Base-by-base conservation (phyloP, 2,329 filamentous ascomycete genomes). In the Claviceps capensis region DNA sequence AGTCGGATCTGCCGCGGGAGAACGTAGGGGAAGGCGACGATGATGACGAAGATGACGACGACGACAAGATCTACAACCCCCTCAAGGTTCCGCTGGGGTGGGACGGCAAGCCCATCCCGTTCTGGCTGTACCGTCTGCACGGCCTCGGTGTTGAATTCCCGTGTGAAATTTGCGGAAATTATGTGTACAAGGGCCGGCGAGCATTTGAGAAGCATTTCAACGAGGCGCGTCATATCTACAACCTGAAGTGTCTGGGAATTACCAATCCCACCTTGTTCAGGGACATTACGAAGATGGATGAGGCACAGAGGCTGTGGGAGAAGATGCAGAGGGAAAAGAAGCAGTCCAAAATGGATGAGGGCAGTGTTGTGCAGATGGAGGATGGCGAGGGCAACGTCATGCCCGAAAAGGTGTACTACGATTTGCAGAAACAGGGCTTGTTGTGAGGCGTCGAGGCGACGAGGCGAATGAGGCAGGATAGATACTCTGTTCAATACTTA, bases 131-230 rank as follows among this genome's bases (percentile, higher is more conserved):
- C 75, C 93, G 96, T 60, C 77, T 98, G 16, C 93, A 98, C 64
- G 93, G 93, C 1, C 73, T 98, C 26, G 93, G 93, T 8, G 89
- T 95, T 13, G 93, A 98, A 61, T 95, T 96, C 59, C 78, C 86
- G 0, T 98, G 93, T 72, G 91, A 98, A 66, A 88, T 98, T 52
- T 98, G 93, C 64, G 93, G 93, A 52, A 97, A 97, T 68, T 96
- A 89, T 63, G 89, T 96, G n/a, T 97, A 97, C 72, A 96, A 95
- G 86, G 93, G 93, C 16, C 79, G 93, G 23, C 81, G 93, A 48
- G 90, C 90, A 1, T 98, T 96, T 61, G 93, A 98, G 65, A 98
- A 98, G 74, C 93, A 98, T 67, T 98, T 98, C 71, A 94, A 90
- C 59, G 93, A 98, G 67, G 83, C 87, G 8, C 76, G 89, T 50